A percentile compares a stretch with the other conserved stretches of the same genome.
Conservation (phyloP, 441 rosid species). For the Biscutella laevigata region DNA sequence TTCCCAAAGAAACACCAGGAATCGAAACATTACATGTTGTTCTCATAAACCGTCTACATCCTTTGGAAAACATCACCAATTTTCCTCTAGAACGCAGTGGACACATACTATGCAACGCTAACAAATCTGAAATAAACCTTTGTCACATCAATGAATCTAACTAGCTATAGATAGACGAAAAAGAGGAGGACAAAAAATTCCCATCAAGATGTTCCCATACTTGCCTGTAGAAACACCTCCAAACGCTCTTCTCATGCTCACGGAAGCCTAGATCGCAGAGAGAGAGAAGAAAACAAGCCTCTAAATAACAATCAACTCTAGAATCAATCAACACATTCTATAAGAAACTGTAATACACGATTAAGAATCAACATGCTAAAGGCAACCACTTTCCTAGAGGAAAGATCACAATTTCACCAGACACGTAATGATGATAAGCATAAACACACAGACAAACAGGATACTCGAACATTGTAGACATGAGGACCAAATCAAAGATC, state of each 20-base stretch:
- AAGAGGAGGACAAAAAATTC: not conserved
- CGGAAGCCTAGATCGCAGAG: constrained; percentile 22
- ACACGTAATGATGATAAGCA: too few species aligned
- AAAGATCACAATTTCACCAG: not conserved
- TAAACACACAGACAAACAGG: not conserved
- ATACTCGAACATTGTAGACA: not conserved
- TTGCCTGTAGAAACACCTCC: constrained; percentile 32
- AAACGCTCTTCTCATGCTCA: constrained; percentile 22
- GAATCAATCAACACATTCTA: not conserved
- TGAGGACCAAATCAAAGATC: not conserved
- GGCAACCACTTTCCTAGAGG: not conserved
- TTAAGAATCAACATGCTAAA: not conserved
- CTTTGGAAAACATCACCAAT: constrained; percentile 14
- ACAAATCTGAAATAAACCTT: constrained; percentile 26
- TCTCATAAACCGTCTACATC: constrained; percentile 33
- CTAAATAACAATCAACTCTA: too few species aligned
- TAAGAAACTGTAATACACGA: not conserved
- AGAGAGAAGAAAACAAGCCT: not conserved
- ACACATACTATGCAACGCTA: constrained; percentile 13
- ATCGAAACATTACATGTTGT: constrained; percentile 43
- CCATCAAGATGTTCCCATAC: constrained; percentile 4
- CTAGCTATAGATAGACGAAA: not conserved
- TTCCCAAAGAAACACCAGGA: constrained; percentile 34
- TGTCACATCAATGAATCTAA: not conserved
- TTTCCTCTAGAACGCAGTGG: constrained; percentile 21